Evolutionary conservation across 169 alveolate genomes (phyloP), one percentile per base, ranked within the genome.

Genomic region (Plasmodium gonderi): DNA sequence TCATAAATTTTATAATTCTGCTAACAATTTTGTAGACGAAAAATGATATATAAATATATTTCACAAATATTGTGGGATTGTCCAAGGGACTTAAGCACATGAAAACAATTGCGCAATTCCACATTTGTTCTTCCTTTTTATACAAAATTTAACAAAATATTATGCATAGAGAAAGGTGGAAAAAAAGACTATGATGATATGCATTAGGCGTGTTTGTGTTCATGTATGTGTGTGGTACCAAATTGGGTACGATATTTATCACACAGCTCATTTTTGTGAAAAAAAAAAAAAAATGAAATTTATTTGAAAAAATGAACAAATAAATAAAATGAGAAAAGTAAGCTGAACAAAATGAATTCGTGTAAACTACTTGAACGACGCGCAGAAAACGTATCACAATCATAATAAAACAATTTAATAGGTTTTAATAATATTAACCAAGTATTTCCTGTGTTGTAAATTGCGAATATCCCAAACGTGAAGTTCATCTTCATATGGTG

Each of bases 401-500:
- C 26, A 79, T 26, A 64, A 51, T 67, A 42, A 51, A 20, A 14
- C 38, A 77, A 77, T 77, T 90, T 23, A 76, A 49, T 90, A 76
- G 26, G 94, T 45, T 79, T 90, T 90, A 78, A 90, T 78, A 65
- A 79, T 45, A 31, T 78, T 90, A 45, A 90, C 91, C 7, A 78
- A 47, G 74, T 90, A 90, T 76, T 68, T 76, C 44, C 81, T 69
- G 74, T 90, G 94, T 29, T 90, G 91, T 8, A 90, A 42, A 45
- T 67, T 90, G 6, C 31, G 47, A 60, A 90, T 79, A 31, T 90
- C 90, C 94, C 94, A 90, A 40, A 90, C 75, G 17, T 90, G 94
- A 45, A 90, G 91, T 17, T 90, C 90, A 40, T 90, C 94, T 78
- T 90, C 94, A 79, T 90, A 90, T 7, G 94, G 94, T 74, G 94